Base-by-base conservation (phyloP, 2,329 filamentous ascomycete genomes). In the Neonectria sp. region DNA sequence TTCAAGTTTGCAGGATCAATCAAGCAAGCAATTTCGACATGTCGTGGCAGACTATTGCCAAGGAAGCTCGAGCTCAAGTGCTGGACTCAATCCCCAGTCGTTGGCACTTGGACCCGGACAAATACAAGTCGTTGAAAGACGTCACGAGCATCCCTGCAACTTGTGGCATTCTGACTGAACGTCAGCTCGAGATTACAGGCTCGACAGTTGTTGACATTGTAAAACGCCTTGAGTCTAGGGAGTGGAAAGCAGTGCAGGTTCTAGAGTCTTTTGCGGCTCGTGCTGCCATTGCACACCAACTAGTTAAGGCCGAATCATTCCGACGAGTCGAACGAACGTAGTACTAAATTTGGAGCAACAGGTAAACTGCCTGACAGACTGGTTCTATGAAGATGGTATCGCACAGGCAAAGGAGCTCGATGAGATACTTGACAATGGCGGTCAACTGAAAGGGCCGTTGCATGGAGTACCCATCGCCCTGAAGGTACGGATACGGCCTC, bases 381-480 rank as follows among this genome's bases (percentile, higher is more conserved):
- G 58, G 53, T 70, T 68, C 53, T 65, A 59, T 6, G 58, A 69
- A 3, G 69, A 71, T 17, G 69, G 33, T 12, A 24, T 71, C 2
- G 33, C 46, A 8, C 53, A 55, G 37, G 67, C 67, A 4, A 45
- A 58, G 12, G 52, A 62, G 24, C 67, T 71, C 1, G 67, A 69
- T 40, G 40, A 29, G 5, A 33, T n/a, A 1, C 60, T 69, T 11
- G 48, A 58, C 11, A 43, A 13, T 1, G 56, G 40, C 6, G 60
- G 67, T 4, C 60, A 69, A 51, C 13, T 61, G 17, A 37, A 37
- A 37, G 69, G 61, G 1, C 88, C 90, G 11, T 80, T 93, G 4
- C 90, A 92, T 77, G 91, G 90, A 1, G 79, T 90, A 0, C 88
- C 88, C 0, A 79, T 90, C 25, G 70, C 68, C 15, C 60, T 73